Conservation (phyloP, 768 basidiomycete species). For the Auricularia sp. region DNA sequence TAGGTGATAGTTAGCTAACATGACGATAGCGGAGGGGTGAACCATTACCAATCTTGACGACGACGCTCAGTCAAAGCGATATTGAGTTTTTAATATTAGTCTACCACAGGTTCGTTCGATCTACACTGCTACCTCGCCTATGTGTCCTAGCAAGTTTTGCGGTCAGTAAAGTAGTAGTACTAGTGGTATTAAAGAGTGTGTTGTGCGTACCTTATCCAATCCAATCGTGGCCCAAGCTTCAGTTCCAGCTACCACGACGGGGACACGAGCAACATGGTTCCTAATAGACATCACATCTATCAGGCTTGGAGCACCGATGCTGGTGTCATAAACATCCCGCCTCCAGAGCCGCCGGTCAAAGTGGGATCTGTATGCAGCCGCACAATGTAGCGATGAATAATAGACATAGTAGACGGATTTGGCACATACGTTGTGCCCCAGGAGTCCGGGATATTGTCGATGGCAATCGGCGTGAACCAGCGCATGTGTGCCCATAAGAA, state of each 20-base stretch:
- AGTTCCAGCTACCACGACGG: background rate
- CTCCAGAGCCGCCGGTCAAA: background rate
- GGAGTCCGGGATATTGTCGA: background rate
- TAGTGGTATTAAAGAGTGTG: background rate
- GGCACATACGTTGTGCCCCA: background rate
- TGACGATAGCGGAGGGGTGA: too few species aligned
- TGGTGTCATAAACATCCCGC: background rate
- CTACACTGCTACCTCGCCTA: background rate
- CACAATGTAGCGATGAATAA: too few species aligned
- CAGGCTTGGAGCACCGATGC: background rate
- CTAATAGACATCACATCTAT: background rate
- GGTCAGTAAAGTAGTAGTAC: background rate
- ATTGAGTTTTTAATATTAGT: too few species aligned
- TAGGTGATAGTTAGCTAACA: too few species aligned
- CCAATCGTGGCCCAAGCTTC: background rate
- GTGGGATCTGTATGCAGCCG: background rate
- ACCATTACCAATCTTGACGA: too few species aligned
- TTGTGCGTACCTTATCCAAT: background rate
- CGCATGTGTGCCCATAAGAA: background rate
- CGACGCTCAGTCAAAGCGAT: too few species aligned
- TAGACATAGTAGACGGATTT: background rate
- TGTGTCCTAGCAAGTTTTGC: background rate
- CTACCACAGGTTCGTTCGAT: too few species aligned
- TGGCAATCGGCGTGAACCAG: background rate
- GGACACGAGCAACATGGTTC: background rate